Evolutionary conservation across 331 rosid species (phyloP), one percentile per base, ranked within the genome.

Genomic region (Stylosanthes scabra): DNA sequence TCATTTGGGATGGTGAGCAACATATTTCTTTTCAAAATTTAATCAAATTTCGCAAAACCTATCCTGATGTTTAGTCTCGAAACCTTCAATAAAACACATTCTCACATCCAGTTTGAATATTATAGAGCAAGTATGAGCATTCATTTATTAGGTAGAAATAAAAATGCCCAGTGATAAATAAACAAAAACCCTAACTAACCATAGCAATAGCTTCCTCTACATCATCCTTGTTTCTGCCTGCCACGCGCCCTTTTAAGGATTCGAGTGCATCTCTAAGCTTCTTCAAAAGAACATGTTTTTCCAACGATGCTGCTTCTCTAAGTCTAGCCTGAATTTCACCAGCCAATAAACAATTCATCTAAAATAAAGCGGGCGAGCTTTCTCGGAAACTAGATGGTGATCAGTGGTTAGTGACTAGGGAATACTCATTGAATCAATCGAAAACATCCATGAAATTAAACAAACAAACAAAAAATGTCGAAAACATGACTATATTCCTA

Each of bases 261-360:
- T 95, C 97, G 81, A 95, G 87, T n/a, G 96, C 93, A 82, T 95
- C 97, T 64, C 93, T 81, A 44, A 95, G 97, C 86, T 95, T 91
- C 87, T 91, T 95, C 86, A 95, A 84, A 68, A 95, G 92, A 68
- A 92, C 97, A 47, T 92, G 99, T 57, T 92, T 95, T 79, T 95
- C 99, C 80, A 91, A 79, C 1, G 99, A 91, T 39, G 97, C 97
- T 56, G 97, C 99, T 77, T 90, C 97, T 70, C 93, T 87, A 47
- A 95, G 96, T 77, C 91, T 92, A 42, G 99, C 97, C 99, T 95
- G 88, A 70, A 84, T 63, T 74, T 70, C 84, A 78, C 56, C 58
- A 45, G 44, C 68, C 82, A 57, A 63, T 31, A 16, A 84, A 60
- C 34, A 71, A 40, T 51, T 75, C 64, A 54, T 37, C 65, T 71